These are phyloP conservation scores for Lanmaoa pseudosensibilis DNA, from an alignment of 768 basidiomycete species.

Conservation along the genomic window DNA sequence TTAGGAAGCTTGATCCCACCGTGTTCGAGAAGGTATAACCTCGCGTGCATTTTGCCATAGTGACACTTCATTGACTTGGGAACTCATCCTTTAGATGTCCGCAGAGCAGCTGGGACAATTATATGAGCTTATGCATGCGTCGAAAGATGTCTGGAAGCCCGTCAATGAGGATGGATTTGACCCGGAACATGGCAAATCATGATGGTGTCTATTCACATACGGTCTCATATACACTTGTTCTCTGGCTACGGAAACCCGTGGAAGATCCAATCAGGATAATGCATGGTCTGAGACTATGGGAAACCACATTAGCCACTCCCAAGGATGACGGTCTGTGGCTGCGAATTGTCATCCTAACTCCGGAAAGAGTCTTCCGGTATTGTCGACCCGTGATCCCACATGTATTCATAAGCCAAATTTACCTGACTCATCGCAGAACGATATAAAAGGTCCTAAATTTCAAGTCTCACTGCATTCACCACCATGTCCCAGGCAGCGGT, in stretches of 20 bases:
- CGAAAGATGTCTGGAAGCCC: slow-evolving; percentile 85
- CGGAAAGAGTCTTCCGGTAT: neutral
- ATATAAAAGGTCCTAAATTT: slow-evolving; percentile 15
- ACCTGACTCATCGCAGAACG: neutral
- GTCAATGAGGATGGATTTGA: slow-evolving; percentile 19
- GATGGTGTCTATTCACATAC: slow-evolving; percentile 1
- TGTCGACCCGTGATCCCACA: slow-evolving; percentile 3
- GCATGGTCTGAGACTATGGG: slow-evolving; percentile 5
- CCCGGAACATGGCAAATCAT: slow-evolving; percentile 12
- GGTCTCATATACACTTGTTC: slow-evolving; percentile 6
- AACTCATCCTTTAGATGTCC: slow-evolving; percentile 62
- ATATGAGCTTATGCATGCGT: slow-evolving; percentile 91
- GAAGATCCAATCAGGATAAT: neutral
- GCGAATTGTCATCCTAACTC: neutral
- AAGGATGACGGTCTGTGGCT: slow-evolving; percentile 1
- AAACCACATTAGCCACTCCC: neutral
- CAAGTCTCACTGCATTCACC: neutral
- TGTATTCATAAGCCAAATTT: slow-evolving; percentile 8
- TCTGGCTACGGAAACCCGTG: slow-evolving; percentile 2
- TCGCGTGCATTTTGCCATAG: slow-evolving; percentile 2
- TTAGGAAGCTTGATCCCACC: slow-evolving; percentile 68
- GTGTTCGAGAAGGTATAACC: slow-evolving; percentile 69
- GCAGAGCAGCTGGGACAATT: slow-evolving; percentile 89
- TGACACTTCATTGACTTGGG: neutral
- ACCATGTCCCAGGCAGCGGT: slow-evolving; percentile 42